Conservation (phyloP, 2,329 filamentous ascomycete species). For the Lasiodiplodia theobromae region DNA sequence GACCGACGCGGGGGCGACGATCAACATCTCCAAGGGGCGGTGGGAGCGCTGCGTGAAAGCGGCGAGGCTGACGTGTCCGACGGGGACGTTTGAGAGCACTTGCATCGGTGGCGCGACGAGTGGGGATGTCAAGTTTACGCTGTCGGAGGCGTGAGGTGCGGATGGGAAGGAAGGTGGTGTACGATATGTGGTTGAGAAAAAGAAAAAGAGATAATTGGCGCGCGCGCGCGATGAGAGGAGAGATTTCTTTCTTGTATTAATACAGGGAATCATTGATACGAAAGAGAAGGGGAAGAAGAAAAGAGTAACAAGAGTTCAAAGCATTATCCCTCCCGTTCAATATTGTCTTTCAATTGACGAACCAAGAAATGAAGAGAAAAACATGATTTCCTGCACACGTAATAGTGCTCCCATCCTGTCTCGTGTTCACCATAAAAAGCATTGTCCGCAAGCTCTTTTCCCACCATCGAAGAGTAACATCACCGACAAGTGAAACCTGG, state of each 20-base stretch:
- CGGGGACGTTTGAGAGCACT: slow-evolving; percentile 56
- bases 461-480: background rate
- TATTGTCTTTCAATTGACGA: background rate
- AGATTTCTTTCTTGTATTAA: slow-evolving; percentile 13
- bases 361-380: background rate
- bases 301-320: background rate
- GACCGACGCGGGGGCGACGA: slow-evolving; percentile 51
- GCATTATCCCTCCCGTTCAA: background rate
- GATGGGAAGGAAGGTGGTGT: background rate
- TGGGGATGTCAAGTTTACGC: slow-evolving; percentile 54
- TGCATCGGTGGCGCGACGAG: slow-evolving; percentile 58
- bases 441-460: background rate
- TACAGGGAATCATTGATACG: slow-evolving; percentile 16
- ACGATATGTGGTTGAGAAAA: background rate
- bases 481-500: background rate
- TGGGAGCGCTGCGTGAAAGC: slow-evolving; percentile 64
- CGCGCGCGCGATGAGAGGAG: background rate
- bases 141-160: slow-evolving; percentile 33
- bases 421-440: background rate
- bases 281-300: background rate
- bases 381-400: background rate
- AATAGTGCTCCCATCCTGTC: background rate
- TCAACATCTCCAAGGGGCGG: slow-evolving; percentile 60
- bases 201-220: background rate
- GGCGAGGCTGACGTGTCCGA: slow-evolving; percentile 59